Percentiles rank a stretch among this genome's conserved stretches.
phyloP scores from a whole-genome alignment of 108 stramenopile genomes.

The Discostella pseudostelligera region DNA sequence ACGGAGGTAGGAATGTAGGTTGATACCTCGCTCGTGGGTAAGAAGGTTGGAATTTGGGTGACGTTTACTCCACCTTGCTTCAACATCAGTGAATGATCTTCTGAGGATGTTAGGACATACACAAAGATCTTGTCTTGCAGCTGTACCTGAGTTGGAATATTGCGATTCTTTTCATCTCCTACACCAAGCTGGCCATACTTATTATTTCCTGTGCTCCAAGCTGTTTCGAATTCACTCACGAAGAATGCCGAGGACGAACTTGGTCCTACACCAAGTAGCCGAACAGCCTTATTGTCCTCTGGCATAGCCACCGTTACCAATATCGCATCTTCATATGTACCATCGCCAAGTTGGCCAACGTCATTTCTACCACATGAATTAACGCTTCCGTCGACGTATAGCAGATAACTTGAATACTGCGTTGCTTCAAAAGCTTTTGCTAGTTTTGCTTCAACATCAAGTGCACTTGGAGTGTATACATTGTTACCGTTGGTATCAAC shows the following conservation, averaged over 20 bases:
- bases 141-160: slow-evolving; percentile 24
- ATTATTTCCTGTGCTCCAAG: slow-evolving; percentile 36
- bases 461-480: slow-evolving; percentile 5
- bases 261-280: slow-evolving; percentile 31
- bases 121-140: slow-evolving; percentile 21
- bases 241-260: slow-evolving; percentile 42
- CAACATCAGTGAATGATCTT: slow-evolving; percentile 39
- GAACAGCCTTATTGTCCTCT: background rate
- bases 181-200: slow-evolving; percentile 40
- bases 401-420: slow-evolving; percentile 36
- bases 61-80: slow-evolving; percentile 7
- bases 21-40: slow-evolving; percentile 7
- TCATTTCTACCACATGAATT: slow-evolving; percentile 39
- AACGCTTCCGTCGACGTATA: slow-evolving; percentile 35
- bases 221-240: slow-evolving; percentile 2
- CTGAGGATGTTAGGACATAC: slow-evolving; percentile 20
- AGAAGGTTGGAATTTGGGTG: slow-evolving; percentile 8
- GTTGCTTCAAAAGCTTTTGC: slow-evolving; percentile 16
- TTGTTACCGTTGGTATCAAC: slow-evolving; percentile 34
- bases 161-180: slow-evolving; percentile 26
- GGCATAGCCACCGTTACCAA: slow-evolving; percentile 20
- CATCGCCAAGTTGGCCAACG: slow-evolving; percentile 45
- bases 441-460: background rate
- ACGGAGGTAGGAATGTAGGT: background rate
- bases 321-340: slow-evolving; percentile 24